Evolutionary conservation across 1,139 yeast genomes (phyloP), one percentile per base, ranked within the genome.

Genomic region (Pneumocystis sp.): DNA sequence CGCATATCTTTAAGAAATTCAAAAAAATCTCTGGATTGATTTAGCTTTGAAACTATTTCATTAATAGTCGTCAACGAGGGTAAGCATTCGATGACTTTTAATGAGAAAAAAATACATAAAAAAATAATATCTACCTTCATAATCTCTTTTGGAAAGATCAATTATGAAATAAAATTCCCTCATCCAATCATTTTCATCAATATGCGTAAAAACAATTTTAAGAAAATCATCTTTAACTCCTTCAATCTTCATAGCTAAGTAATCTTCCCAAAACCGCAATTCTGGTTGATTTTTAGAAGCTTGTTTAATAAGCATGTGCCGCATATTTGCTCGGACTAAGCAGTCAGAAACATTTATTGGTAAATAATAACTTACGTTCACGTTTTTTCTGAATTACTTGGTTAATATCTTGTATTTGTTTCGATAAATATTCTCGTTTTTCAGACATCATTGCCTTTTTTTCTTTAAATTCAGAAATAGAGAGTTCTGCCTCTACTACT

Each of bases 1-100:
- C 40, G 95, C 95, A 0, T 81, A 74, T 59, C 70, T 69, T 39
- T 72, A 72, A 61, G 71, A 69, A 40, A 73, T 71, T 10, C 70
- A 69, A 29, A 70, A 68, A 21, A 59, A 67, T 64, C 64, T 66
- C 37, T 63, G 66, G 37, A 74, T 59, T 62, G 69, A 62, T n/a
- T 50, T 56, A 56, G 63, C n/a, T 56, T 34, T 2, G 50, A 37
- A 3, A 66, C 64, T 10, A 57, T 25, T 17, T 56, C 65, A 19
- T 61, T 59, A 34, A 64, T 64, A 80, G 25, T 77, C 1, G 90
- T 86, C 65, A 85, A 87, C 34, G 91, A 89, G 73, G 97, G 97
- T 4, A 74, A 85, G 59, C 80, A 91, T 67, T 83, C 81, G 67
- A 83, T 82, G 68, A 85, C 85, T 70, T 81, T 77, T 89, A 70